Percentiles rank a stretch among this genome's conserved stretches.
phyloP scores from a whole-genome alignment of 306 rosid species.

The Vicia faba region DNA sequence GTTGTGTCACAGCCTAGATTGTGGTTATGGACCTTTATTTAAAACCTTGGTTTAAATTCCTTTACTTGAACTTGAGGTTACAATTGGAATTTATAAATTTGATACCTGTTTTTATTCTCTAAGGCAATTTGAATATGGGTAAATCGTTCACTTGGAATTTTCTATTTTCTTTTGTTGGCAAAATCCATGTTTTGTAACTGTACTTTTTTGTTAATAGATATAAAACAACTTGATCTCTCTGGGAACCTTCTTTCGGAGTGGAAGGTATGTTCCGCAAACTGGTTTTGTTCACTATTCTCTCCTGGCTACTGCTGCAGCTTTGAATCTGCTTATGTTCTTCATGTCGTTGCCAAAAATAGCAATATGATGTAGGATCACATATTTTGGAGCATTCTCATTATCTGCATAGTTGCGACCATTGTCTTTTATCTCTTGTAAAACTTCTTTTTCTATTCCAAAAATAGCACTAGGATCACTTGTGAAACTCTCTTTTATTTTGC shows the following conservation, averaged over 20 bases:
- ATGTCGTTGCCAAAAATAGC: not conserved
- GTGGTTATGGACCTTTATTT: not conserved
- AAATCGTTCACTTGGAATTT: not conserved
- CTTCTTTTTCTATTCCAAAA: not conserved
- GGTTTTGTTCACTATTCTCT: constrained; percentile 29
- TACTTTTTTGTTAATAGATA: constrained; percentile 52
- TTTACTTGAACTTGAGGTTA: constrained; percentile 31
- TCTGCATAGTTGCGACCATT: not conserved
- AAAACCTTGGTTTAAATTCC: constrained; percentile 1
- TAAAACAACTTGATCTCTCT: constrained; percentile 82
- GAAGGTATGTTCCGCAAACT: constrained; percentile 61
- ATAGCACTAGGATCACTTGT: not conserved
- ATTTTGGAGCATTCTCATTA: not conserved
- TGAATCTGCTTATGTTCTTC: constrained; percentile 14
- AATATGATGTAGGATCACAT: not conserved
- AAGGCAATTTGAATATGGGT: constrained; percentile 27
- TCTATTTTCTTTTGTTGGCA: not conserved
- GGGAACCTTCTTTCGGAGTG: constrained; percentile 89
- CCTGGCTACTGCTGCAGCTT: constrained; percentile 27
- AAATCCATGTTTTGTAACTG: constrained; percentile 25
- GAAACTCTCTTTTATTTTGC: constrained; percentile 5
- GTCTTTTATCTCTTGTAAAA: not conserved
- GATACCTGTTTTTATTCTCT: constrained; percentile 21
- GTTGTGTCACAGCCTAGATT: not conserved
- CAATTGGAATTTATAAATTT: constrained; percentile 3